Evolutionary conservation across 2,329 filamentous ascomycete genomes (phyloP).

Genomic region (Tolypocladium album): DNA sequence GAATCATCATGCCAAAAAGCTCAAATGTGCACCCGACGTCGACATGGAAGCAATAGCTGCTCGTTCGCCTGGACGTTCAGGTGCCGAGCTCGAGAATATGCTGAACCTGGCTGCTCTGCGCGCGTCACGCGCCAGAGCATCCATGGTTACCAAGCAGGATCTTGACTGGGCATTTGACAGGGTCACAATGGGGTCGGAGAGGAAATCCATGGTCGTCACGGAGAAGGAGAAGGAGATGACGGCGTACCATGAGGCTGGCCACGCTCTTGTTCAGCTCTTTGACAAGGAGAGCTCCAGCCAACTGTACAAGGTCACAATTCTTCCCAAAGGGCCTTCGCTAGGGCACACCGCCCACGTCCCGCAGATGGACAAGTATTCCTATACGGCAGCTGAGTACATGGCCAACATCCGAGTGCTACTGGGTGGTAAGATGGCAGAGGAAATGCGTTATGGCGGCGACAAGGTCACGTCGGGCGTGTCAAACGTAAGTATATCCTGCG

Average conservation of each 20-base stretch:
- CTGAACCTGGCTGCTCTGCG: slow-evolving; percentile 93
- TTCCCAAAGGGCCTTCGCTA: slow-evolving; percentile 77
- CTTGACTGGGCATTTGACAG: slow-evolving; percentile 98
- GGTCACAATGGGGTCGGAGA: slow-evolving; percentile 93
- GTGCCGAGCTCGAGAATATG: slow-evolving; percentile 91
- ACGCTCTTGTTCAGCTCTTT: slow-evolving; percentile 82
- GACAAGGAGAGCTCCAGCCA: slow-evolving; percentile 59
- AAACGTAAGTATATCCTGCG: slow-evolving; percentile 40
- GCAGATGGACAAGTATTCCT: slow-evolving; percentile 85
- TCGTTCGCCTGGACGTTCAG: slow-evolving; percentile 84
- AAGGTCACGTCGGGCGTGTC: slow-evolving; percentile 85
- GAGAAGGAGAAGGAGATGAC: slow-evolving; percentile 92
- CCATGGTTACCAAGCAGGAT: slow-evolving; percentile 64
- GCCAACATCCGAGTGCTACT: slow-evolving; percentile 70
- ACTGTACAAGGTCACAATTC: slow-evolving; percentile 94
- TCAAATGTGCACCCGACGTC: slow-evolving; percentile 70
- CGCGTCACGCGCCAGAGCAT: slow-evolving; percentile 78
- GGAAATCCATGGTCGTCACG: slow-evolving; percentile 78
- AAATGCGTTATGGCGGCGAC: slow-evolving; percentile 84
- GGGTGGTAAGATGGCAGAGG: slow-evolving; percentile 82
- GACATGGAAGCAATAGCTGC: slow-evolving; percentile 77
- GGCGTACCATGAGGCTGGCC: slow-evolving; percentile 93
- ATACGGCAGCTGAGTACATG: slow-evolving; percentile 74
- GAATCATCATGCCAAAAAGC: slow-evolving; percentile 86
- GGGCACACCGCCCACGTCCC: slow-evolving; percentile 83